These are phyloP conservation scores for Coriolopsis trogii DNA, from an alignment of 1,284 basidiomycete genomes.

Conservation along the genomic window DNA sequence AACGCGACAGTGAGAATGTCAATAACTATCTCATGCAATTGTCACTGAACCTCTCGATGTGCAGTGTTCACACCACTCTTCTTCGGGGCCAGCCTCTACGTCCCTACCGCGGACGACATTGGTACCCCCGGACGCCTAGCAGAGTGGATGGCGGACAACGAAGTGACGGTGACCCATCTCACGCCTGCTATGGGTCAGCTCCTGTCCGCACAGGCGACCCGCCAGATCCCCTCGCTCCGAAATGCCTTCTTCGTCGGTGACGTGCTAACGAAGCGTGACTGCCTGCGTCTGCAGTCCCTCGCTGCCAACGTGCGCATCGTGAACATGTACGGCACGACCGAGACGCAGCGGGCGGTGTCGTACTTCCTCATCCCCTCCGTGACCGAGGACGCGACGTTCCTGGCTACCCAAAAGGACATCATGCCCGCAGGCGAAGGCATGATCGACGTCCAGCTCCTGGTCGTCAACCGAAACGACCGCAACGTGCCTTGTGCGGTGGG, in stretches of 20 bases:
- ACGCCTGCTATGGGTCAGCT: slow-evolving; percentile 99
- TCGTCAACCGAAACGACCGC: slow-evolving; percentile 93
- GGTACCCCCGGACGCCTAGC: slow-evolving; percentile 96
- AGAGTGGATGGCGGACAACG: slow-evolving; percentile 96
- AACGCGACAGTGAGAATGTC: slow-evolving; percentile 87
- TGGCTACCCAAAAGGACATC: slow-evolving; percentile 95
- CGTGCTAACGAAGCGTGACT: slow-evolving; percentile 97
- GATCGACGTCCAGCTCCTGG: slow-evolving; percentile 97
- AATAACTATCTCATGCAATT: background rate
- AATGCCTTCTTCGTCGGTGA: slow-evolving; percentile 99
- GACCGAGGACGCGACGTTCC: slow-evolving; percentile 85
- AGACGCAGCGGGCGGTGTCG: slow-evolving; percentile 98
- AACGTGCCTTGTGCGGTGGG: slow-evolving; percentile 92
- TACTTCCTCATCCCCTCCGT: slow-evolving; percentile 95
- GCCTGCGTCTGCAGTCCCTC: slow-evolving; percentile 91
- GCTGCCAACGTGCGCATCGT: slow-evolving; percentile 94
- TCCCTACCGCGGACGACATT: slow-evolving; percentile 97
- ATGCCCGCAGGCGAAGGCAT: slow-evolving; percentile 99
- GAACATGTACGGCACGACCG: slow-evolving; percentile 99
- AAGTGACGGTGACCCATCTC: slow-evolving; percentile 93
- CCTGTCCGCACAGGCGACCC: slow-evolving; percentile 92
- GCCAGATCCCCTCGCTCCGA: slow-evolving; percentile 83
- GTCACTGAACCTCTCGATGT: background rate
- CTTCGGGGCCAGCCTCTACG: slow-evolving; percentile 94
- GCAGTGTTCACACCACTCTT: slow-evolving; percentile 98